Base-by-base conservation (phyloP, 768 basidiomycete species). In the Amanita fuliginea region DNA sequence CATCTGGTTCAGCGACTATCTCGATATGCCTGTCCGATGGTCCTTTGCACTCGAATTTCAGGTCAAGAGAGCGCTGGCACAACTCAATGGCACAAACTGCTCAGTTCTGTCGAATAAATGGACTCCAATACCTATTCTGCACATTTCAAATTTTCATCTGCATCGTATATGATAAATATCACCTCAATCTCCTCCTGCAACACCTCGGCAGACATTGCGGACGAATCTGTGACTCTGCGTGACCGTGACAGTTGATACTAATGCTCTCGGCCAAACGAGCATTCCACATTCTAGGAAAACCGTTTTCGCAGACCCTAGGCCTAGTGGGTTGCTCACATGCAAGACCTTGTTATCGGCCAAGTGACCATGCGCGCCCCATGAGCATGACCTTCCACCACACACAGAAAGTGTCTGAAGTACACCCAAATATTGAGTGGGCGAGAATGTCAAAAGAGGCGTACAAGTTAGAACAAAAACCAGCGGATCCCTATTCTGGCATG, bases 121-220 rank as follows among this genome's bases (percentile, higher is more conserved):
- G 91, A 84, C 68, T 95, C 92, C 56, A 97, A 76, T 22, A 96
- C 92, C 86, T 95, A 59, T 16, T 44, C 42, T 34, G 42, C 35
- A 18, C 54, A 30, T 13, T 28, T 54, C 33, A 51, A 51, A 52
- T 45, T 53, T 53, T 47, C 56, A 44, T 13, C 28, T 54, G 32
- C 52, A 28, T 47, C 11, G 21, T 35, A 49, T 43, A 41, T 39
- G 24, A 35, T 34, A 49, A 49, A 37, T 47, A 39, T 55, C 59
- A 94, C 92, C 81, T 97, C 92, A 54, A 93, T 81, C 66, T 97
- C 93, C 68, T 97, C 93, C 49, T 80, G 71, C 47, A 96, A 71
- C 33, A 79, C 71, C 52, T 83, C 81, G 42, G 74, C 70, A 52
- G 77, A 75, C 85, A 87, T 86, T 57, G 32, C 24, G 37, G 34